Evolutionary conservation across 2,329 filamentous ascomycete genomes (phyloP), one percentile per base, ranked within the genome.

Genomic region (Geosmithia flava): DNA sequence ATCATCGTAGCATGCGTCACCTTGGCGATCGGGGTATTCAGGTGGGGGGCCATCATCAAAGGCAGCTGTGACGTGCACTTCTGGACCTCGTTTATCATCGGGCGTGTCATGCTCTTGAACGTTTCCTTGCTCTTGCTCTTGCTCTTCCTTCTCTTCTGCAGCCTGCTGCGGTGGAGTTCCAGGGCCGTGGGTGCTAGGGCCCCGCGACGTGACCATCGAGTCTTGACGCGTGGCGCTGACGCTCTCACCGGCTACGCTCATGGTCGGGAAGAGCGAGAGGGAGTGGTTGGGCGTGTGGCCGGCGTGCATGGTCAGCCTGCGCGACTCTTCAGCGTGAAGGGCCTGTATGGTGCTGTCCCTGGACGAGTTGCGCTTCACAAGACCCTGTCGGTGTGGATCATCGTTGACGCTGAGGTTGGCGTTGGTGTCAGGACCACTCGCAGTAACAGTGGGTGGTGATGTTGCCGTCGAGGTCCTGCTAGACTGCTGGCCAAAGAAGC

Each of bases 271-370:
- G 2, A 71, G 60, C 4, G 77, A 78, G 11, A 79, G 62, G 1
- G 76, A 78, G 56, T 80, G 77, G 46, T 71, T 80, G 7, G 78
- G 78, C 2, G 78, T 81, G 59, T 81, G 78, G 1, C 78, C 78
- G 19, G 78, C 78, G 58, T 81, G 73, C 70, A 82, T 76, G 0
- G 70, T 79, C 41, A 80, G 69, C 43, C 78, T 68, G 45, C 64
- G 66, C 42, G 67, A 65, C 54, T 74, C 76, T 6, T 70, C 65
- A 7, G 70, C 71, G 20, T 65, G 66, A 37, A 78, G 62, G 8
- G 67, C 66, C 52, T 72, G 62, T 47, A 72, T 59, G 2, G 72
- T 72, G 47, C 68, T 62, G 37, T 68, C 64, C 47, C 67, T 68
- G 4, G 67, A 62, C 2, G 62, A 62, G 2, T 52, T 47, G 13